Base-by-base conservation (phyloP, 441 rosid species). In the Flueggea neowawraea region DNA sequence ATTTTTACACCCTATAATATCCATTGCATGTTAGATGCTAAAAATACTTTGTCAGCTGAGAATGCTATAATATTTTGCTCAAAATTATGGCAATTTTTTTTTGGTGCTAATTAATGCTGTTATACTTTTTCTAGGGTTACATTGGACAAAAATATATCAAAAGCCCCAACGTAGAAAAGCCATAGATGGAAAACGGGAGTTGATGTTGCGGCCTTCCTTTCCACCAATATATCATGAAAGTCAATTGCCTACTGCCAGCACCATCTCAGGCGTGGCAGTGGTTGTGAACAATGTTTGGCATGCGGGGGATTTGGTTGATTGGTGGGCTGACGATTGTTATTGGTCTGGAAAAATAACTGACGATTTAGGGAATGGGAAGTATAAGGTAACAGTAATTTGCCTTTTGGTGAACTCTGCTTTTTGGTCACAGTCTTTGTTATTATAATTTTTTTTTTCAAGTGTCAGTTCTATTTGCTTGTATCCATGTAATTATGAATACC, bases 261-360 rank as follows among this genome's bases (percentile, higher is more conserved):
- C 65, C 54, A 72, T 72, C 70, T 61, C 74, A 6, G 85, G 81
- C 56, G 80, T 68, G 61, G 71, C 54, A 22, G 81, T 84, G 55
- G 52, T 81, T 52, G 80, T 75, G 62, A 73, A 63, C 67, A 82
- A 72, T 74, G 55, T 9, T 16, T 88, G 89, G 90, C 77, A 75
- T 74, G 94, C 81, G 57, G 97, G 97, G 32, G 96, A 88, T 79
- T 68, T 86, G 69, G 96, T 92, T 7, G 98, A 92, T 67, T 92
- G 97, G 98, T 86, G 82, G 79, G 39, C 52, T 66, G 84, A 74
- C 66, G 55, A 39, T 57, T 86, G 96, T 75, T 84, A 67, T 79
- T 92, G 98, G 97, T 77, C 84, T 58, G 97, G 87, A 57, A 78
- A 56, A 33, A 36, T 92, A 58, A 69, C 63, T 1, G 60, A 82